Percentiles rank a stretch among this genome's conserved stretches.
Evolutionary conservation across 2,329 filamentous ascomycete species (phyloP).

Genomic region (Trichoderma atroviride): DNA sequence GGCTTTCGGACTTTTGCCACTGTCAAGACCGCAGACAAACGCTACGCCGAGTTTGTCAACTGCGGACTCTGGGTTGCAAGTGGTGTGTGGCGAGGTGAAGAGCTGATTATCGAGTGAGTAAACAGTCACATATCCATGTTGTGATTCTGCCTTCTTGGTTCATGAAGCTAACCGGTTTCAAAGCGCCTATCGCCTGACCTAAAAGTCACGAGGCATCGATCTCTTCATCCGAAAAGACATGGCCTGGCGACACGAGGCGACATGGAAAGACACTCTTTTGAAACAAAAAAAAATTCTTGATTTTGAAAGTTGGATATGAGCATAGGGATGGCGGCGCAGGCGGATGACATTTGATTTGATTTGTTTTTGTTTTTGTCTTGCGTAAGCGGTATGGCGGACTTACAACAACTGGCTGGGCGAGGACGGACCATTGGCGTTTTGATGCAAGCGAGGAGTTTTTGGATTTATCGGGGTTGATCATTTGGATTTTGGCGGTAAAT

Average conservation of each 20-base stretch:
- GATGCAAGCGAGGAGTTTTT: slow-evolving; percentile 27
- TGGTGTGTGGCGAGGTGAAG: slow-evolving; percentile 50
- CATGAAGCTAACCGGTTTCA: slow-evolving; percentile 8
- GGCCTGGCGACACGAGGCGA: background rate
- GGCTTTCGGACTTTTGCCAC: slow-evolving; percentile 54
- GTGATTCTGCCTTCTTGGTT: background rate
- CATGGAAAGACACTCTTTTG: background rate
- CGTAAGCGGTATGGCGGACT: slow-evolving; percentile 13
- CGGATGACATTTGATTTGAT: background rate
- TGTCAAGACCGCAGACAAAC: slow-evolving; percentile 54
- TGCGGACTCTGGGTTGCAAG: slow-evolving; percentile 55
- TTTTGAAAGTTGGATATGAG: slow-evolving; percentile 2
- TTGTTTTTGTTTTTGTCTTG: background rate
- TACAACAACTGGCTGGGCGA: slow-evolving; percentile 10
- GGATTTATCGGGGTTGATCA: slow-evolving; percentile 8
- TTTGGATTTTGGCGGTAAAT: slow-evolving; percentile 14
- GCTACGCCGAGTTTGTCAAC: slow-evolving; percentile 53
- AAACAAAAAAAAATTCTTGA: background rate
- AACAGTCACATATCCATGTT: background rate
- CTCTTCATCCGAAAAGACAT: background rate
- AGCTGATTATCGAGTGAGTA: slow-evolving; percentile 52
- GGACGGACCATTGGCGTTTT: slow-evolving; percentile 26
- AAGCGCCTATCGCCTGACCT: slow-evolving; percentile 31
- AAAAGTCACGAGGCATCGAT: background rate
- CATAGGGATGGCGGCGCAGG: slow-evolving; percentile 14